These are phyloP conservation scores for Elsinoe fawcettii DNA, from an alignment of 2,329 filamentous ascomycete species.

Conservation along the genomic window DNA sequence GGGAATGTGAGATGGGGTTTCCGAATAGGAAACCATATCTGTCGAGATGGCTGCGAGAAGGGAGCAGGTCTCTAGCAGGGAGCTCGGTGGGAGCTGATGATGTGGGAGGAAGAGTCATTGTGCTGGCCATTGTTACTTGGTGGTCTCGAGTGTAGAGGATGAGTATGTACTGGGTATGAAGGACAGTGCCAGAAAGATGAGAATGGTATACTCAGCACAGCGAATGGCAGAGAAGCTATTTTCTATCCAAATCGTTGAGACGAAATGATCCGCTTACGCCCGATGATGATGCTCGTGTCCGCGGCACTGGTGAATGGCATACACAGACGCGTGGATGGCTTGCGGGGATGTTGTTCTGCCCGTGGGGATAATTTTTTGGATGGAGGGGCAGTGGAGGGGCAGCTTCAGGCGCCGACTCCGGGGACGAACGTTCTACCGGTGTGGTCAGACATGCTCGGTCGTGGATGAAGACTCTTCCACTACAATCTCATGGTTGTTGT, in stretches of 20 bases:
- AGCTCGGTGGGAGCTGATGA: not conserved
- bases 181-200: not conserved
- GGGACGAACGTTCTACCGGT: not conserved
- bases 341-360: conserved; percentile 4
- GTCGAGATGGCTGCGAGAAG: conserved; percentile 31
- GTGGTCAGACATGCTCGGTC: not conserved
- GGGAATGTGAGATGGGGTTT: conserved; percentile 49
- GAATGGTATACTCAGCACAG: not conserved
- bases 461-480: not conserved
- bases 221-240: conserved; percentile 9
- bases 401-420: not conserved
- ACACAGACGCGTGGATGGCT: not conserved
- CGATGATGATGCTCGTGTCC: conserved; percentile 4
- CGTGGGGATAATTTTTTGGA: conserved; percentile 7
- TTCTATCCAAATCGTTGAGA: not conserved
- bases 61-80: not conserved
- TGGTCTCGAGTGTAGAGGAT: not conserved
- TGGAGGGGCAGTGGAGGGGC: not conserved
- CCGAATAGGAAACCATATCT: conserved; percentile 50
- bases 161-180: not conserved
- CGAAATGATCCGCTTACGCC: conserved; percentile 2
- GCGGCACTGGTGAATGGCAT: not conserved
- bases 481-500: not conserved
- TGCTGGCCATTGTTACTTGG: conserved; percentile 12
- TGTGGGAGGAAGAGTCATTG: not conserved